Evolutionary conservation across 768 basidiomycete species (phyloP), one percentile per base, ranked within the genome.

Genomic region (Serendipita indica): DNA sequence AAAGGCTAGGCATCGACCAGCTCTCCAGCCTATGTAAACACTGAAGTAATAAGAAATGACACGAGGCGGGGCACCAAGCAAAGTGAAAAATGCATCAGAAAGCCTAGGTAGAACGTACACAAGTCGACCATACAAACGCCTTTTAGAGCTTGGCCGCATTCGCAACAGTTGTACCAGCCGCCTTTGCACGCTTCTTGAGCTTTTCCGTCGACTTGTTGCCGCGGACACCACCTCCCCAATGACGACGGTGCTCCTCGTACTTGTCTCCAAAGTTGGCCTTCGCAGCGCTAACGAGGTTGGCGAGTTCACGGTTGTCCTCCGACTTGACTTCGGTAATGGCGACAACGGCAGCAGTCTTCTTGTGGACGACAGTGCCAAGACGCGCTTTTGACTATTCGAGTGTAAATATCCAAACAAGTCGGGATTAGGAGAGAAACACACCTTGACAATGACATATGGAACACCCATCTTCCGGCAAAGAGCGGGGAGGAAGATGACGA

Each of bases 401-500:
- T 33, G 3, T 54, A 4, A 54, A 18, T 54, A 10, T 67, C 58
- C 59, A n/a, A 20, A 57, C 20, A 10, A 37, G 4, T 60, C 25
- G 12, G 7, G 45, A 59, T 10, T 20, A 6, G 18, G 12, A 60
- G 22, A 25, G 16, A 0, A 33, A 28, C 49, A 25, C 7, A 54
- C 49, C 77, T 97, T 97, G 66, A 94, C 92, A 64, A 99, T 96
- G 63, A 92, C 89, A 74, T 98, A 97, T 37, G 93, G 93, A 33
- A 97, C 87, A 71, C 93, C 93, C 93, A 97, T 97, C 83, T 98
- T 97, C 73, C 91, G 85, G 78, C 94, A 98, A 61, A 97, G 84
- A 58, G 94, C 92, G 59, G 94, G 94, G 61, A 98, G 79, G 84
- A 89, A 98, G 73, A 99, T 82, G 64, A 99, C 94, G 67, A 99